Evolutionary conservation across 441 rosid species (phyloP), one percentile per base, ranked within the genome.

Genomic region (Lepidium campestre): DNA sequence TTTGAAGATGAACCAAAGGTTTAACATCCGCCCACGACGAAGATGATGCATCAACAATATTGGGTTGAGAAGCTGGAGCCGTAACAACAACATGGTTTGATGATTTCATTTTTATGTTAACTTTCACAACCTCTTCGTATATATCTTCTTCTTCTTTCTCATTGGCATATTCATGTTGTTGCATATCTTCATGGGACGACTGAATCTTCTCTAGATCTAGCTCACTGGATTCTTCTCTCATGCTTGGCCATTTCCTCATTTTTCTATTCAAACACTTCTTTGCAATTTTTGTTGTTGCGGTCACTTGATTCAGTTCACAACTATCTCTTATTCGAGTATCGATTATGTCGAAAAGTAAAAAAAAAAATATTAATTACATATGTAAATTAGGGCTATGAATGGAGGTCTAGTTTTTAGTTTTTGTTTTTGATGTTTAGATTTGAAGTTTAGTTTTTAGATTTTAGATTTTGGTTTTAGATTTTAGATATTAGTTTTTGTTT

Each of bases 171-270:
- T 32, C 41, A 32, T 17, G 1, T 32, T n/a, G 15, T 4, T 11
- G 41, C 59, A 34, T 54, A 32, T 54, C 59, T 54, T 10, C 15
- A 0, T 4, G 10, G 18, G 10, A 53, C 15, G 58, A 53, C 11
- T 10, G 58, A 6, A 53, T 29, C 25, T 11, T 53, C 40, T 84
- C 23, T 72, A 63, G 61, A 1, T 61, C 25, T 39, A 37, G n/a
- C n/a, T n/a, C n/a, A n/a, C n/a, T 25, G 0, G 25, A 59, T 2
- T 29, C 37, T 52, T 50, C 4, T 50, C 57, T 27, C 57, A 50
- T 50, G 12, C 7, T 29, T 50, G 57, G 58, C 34, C 58, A 25
- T 34, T 53, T 53, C 13, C 5, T 53, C 4, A 22, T 23, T 13
- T 53, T 53, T 8, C 31, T 1, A 32, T 53, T 53, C 5, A 53